These are phyloP conservation scores for Fusarium nodosum DNA, from an alignment of 2,329 filamentous ascomycete genomes.

Conservation along the genomic window DNA sequence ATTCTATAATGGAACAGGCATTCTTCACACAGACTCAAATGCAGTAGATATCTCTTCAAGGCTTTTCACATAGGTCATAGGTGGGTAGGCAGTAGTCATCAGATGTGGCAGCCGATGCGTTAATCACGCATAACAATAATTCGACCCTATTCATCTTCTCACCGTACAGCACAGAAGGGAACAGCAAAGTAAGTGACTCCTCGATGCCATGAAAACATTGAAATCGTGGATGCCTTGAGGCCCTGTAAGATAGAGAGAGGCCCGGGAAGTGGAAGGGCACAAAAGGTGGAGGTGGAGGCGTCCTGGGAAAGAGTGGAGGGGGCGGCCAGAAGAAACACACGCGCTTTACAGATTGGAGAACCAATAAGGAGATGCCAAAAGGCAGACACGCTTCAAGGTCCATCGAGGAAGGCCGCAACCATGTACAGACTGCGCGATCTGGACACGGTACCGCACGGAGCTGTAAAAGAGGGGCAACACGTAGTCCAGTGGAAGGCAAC, in stretches of 20 bases:
- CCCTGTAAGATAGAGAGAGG: constrained; percentile 20
- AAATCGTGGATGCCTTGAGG: constrained; percentile 35
- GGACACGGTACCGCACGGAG: constrained; percentile 37
- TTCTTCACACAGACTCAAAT: not conserved
- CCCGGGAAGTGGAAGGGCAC: constrained; percentile 30
- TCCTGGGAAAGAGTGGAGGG: constrained; percentile 35
- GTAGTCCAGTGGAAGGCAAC: constrained; percentile 25
- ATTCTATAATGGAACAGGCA: not conserved
- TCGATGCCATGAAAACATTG: constrained; percentile 17
- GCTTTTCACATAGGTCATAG: not conserved
- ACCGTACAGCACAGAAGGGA: constrained; percentile 6
- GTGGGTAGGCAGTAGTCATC: not conserved
- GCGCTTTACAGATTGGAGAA: constrained; percentile 34
- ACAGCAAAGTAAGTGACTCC: constrained; percentile 9
- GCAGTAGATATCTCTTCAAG: not conserved
- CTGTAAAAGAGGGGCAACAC: constrained; percentile 29
- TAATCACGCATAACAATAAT: constrained; percentile 19
- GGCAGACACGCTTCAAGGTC: constrained; percentile 44
- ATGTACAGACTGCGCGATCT: constrained; percentile 34
- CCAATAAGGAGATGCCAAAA: constrained; percentile 48
- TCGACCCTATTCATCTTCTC: constrained; percentile 23
- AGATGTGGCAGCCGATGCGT: not conserved
- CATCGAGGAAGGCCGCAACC: constrained; percentile 37
- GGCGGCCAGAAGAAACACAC: constrained; percentile 34
- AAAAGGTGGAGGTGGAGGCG: constrained; percentile 42